These are phyloP conservation scores for Nemania abortiva DNA, from an alignment of 2,329 filamentous ascomycete genomes.

Conservation along the genomic window DNA sequence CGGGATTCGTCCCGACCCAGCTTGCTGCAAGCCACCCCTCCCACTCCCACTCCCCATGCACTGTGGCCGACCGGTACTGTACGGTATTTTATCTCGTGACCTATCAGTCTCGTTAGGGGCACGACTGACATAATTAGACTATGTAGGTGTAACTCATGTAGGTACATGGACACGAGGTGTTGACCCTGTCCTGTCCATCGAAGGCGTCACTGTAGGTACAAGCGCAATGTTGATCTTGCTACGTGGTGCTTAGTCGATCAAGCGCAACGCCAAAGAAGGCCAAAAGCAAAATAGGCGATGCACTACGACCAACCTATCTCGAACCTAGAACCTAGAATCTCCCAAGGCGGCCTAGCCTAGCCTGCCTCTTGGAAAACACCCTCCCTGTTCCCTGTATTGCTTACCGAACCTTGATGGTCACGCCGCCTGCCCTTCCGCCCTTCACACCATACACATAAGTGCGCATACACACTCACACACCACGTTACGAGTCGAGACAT, in stretches of 20 bases:
- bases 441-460: no score
- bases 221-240: slow-evolving; percentile 6
- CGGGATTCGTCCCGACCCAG: slow-evolving; percentile 33
- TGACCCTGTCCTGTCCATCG: slow-evolving; percentile 11
- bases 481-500: not conserved
- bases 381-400: not conserved
- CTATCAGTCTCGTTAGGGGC: not conserved
- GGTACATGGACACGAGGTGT: slow-evolving; percentile 4
- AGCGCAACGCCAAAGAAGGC: not conserved
- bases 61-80: slow-evolving; percentile 19
- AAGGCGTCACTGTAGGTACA: not conserved
- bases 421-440: no score
- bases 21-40: slow-evolving; percentile 40
- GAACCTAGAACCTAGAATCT: not conserved
- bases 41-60: slow-evolving; percentile 25
- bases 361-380: not conserved
- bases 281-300: slow-evolving; percentile 4
- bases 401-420: not conserved
- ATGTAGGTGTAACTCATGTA: slow-evolving; percentile 1
- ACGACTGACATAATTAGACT: not conserved
- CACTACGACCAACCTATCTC: not conserved
- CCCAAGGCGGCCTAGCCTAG: not conserved
- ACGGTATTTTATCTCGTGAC: slow-evolving; percentile 6
- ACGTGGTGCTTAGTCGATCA: slow-evolving; percentile 22
- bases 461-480: not conserved